Base-by-base conservation (phyloP, 2,329 filamentous ascomycete genomes). In the Arthroderma sp. region DNA sequence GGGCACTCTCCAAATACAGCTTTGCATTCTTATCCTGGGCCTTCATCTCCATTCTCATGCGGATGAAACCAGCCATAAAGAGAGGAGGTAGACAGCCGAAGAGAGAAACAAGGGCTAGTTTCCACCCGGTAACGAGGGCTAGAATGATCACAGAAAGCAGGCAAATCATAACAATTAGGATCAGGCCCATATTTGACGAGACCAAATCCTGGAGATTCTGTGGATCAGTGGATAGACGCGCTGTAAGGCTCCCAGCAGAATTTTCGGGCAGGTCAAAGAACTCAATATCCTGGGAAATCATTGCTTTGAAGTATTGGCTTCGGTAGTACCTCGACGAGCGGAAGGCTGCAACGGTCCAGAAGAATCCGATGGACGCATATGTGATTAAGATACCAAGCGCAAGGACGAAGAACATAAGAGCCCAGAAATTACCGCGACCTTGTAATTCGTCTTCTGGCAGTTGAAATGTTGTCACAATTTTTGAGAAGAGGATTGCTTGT, bases 141-240 rank as follows among this genome's bases (percentile, higher is more conserved):
- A 91, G 70, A 9, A 78, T 72, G 52, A 87, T 81, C 17, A 87
- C 84, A 0, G 83, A 79, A 53, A 91, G 66, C 2, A 95, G 78
- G 0, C 88, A 95, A 0, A 88, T 88, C 2, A 74, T 68, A 13
- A 90, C 85, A 66, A 87, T 84, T 47, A 91, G 74, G 56, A 95
- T 78, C 6, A 90, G 91, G 51, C 88, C 88, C 0, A 95, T 79
- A 0, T 88, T 94, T 37, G 82, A 81, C 33, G 89, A 90, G 60
- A 86, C 87, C 28, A 94, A 78, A 2, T 65, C 67, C 8, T 66
- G 62, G 0, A 67, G 60, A 52, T 66, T 31, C 63, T 89, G 84
- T 0, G 86, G 90, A 70, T 94, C 86, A 0, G 86, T 89, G 6
- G 86, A 87, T 11, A 95, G 74, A 70, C 89, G 88, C 0, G 85